Evolutionary conservation across 306 rosid genomes (phyloP), one percentile per base, ranked within the genome.

Genomic region (Chamaecrista fasciculata): DNA sequence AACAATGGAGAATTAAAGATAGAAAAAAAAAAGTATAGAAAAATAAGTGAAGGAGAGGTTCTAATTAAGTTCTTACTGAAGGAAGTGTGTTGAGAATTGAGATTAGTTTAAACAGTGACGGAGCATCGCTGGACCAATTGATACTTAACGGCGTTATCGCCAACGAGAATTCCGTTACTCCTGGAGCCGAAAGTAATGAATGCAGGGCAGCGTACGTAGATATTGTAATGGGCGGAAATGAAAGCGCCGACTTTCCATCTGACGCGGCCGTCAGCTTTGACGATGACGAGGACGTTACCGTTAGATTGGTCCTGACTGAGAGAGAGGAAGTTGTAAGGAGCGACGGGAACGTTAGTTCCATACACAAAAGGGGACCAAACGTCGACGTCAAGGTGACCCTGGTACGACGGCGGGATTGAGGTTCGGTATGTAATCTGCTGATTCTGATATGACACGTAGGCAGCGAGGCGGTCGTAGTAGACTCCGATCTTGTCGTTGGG

Each of bases 361-460:
- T 71, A 95, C 15, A 95, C 81, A 9, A 80, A 85, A 0, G 99
- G 97, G 0, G 99, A 95, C 99, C 99, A 95, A 0, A 91, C 78
- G 70, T 87, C 82, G 24, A 82, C 69, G 2, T 95, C 95, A 51
- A 89, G 80, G 75, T 95, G 99, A 19, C 96, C 99, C 25, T 95
- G 99, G 37, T 91, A 95, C 3, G 91, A 84, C 0, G 88, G 91
- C 0, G 87, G 97, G 65, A 95, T 89, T n/a, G 79, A 4, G 5
- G 96, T 91, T 0, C 82, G 83, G 86, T 76, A 79, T 8, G 99
- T 85, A 66, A 95, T 66, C 46, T 95, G 97, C 57, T 95, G 99
- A 74, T 72, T 66, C 15, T 70, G 91, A 79, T 95, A 91, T 26
- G 21, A 67, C 67, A 86, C 82, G 84, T 81, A 95, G 60, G 85